Conservation (phyloP, 2,329 filamentous ascomycete species). For the Phaeophleospora eucalypticola region DNA sequence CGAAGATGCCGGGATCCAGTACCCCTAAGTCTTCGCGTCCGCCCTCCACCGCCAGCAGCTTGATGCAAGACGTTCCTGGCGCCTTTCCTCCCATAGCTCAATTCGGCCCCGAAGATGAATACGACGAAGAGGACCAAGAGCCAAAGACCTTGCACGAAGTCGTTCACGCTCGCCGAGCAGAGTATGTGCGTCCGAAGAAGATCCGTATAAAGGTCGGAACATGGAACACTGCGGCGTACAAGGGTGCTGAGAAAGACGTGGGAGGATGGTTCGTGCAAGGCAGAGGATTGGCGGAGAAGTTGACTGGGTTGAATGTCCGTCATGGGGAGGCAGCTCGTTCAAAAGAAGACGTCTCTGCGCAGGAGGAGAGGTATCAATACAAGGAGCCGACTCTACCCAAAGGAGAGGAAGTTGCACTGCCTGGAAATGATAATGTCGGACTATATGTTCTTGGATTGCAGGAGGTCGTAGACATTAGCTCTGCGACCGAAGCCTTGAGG, state of each 20-base stretch:
- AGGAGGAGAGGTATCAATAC: conserved; percentile 45
- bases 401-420: conserved; percentile 44
- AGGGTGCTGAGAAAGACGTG: conserved; percentile 82
- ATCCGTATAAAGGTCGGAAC: conserved; percentile 86
- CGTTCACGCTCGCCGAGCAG: conserved; percentile 67
- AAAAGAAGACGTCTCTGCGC: conserved; percentile 43
- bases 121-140: conserved; percentile 19
- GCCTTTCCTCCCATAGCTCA: conserved; percentile 39
- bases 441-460: conserved; percentile 89
- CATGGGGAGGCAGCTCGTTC: conserved; percentile 16
- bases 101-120: conserved; percentile 24
- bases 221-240: conserved; percentile 88
- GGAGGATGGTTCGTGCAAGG: conserved; percentile 82
- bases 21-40: conserved; percentile 15
- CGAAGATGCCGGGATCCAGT: conserved; percentile 14
- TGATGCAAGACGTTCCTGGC: conserved; percentile 47
- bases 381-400: conserved; percentile 43
- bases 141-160: conserved; percentile 47
- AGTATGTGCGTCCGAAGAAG: conserved; percentile 71
- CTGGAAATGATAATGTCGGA: conserved; percentile 67
- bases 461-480: conserved; percentile 83
- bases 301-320: conserved; percentile 51
- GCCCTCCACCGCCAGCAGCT: conserved; percentile 25
- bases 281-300: conserved; percentile 61
- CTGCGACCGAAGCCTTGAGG: conserved; percentile 72